Evolutionary conservation across 1,139 yeast species (phyloP), one percentile per base, ranked within the genome.

Genomic region (Zygotorulaspora mrakii): DNA sequence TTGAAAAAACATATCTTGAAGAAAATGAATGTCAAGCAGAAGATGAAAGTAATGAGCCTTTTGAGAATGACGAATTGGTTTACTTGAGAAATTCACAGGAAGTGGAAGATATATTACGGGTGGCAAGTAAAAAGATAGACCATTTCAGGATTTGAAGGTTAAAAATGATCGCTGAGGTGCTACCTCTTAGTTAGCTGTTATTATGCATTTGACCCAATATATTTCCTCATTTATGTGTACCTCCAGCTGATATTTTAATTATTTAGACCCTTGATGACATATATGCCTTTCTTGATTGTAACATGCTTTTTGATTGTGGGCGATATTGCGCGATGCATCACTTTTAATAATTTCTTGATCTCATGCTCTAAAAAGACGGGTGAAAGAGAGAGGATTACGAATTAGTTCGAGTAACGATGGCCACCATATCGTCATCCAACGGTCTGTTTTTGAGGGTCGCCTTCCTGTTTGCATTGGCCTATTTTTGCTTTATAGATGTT

Each of bases 391-490:
- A n/a, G n/a, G n/a, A n/a, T n/a, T n/a, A n/a, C n/a, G n/a, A n/a
- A n/a, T n/a, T n/a, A n/a, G n/a, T n/a, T n/a, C n/a, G n/a, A n/a
- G n/a, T n/a, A n/a, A n/a, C n/a, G 18, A 79, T 81, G 86, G 80
- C 76, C 39, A 65, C 78, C 43, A 64, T 81, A 40, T 70, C 83
- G 1, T 73, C 86, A 6, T 69, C 61, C 26, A 60, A 73, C 17
- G 60, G 79, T 37, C 59, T 74, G 14, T 76, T 76, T 46, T 47
- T 71, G 21, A 69, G 88, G 50, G 63, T 75, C 4, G 61, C 66
- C 5, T 67, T 74, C 36, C 68, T 79, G 18, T 52, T 72, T 1
- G 57, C 69, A 8, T 58, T 76, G 5, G 61, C 82, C 3, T 74
- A 65, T 52, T 58, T 64, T 34, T 54, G 75, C 33, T 51, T 74